Evolutionary conservation across 1,284 basidiomycete genomes (phyloP), one percentile per base, ranked within the genome.

Genomic region (Bondarzewia mesenterica): DNA sequence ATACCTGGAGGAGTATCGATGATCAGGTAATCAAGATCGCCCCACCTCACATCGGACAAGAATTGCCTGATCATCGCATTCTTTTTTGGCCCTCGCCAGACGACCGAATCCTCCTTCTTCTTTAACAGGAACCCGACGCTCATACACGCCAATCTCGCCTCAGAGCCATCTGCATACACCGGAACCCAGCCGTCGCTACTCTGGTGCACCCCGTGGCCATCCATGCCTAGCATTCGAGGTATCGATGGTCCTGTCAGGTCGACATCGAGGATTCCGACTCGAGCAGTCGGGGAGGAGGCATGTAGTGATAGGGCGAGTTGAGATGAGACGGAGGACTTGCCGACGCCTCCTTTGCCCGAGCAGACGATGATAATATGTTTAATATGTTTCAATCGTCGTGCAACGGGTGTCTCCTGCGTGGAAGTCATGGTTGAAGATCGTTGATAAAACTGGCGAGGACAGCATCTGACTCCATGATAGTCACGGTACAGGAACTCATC

Each of bases 11-110:
- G 96, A 5, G 96, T 99, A 64, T 99, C 96, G 50, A 99, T 87
- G 47, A 99, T 82, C 44, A 99, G 73, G 70, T 94, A 99, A 68
- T 99, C 96, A 52, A 98, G 71, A 41, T 93, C 85, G 44, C 93
- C 95, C 96, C 96, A 99, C 52, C 93, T 71, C 10, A 99, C 96
- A 60, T 99, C 94, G 57, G 84, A 85, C 62, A 99, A 67, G 63
- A 99, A 99, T 71, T 99, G 96, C 58, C 93, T 75, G 60, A 99
- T 98, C 96, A 99, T 99, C 42, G 92, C 96, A 60, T 97, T 97
- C 78, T 99, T 99, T 78, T 99, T 99, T 29, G 96, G 96, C 0
- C 96, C 96, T 57, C 96, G 73, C 96, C 96, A 99, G 0, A 99
- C 91, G 32, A 99, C 93, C 14, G 86, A 89, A 62, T 97, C 94